Evolutionary conservation across 2,329 filamentous ascomycete species (phyloP).

Genomic region (Purpureocillium lavendulum): DNA sequence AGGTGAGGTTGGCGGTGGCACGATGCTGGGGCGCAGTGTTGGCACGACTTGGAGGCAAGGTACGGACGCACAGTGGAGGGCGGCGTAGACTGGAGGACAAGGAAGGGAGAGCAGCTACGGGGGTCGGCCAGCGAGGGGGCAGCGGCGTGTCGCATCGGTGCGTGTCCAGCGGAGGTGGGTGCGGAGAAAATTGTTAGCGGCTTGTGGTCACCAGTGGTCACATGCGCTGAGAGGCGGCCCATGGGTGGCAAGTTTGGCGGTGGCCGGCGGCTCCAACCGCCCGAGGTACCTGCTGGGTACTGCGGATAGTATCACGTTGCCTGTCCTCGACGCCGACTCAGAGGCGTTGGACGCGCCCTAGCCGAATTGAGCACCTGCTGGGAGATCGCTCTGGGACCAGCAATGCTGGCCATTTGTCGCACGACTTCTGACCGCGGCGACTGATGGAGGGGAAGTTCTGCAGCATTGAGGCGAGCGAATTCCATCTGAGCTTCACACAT

Average conservation of each 20-base stretch:
- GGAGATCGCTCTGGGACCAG: too few species aligned
- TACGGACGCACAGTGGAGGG: too few species aligned
- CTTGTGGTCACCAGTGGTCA: background rate
- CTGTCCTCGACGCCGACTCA: too few species aligned
- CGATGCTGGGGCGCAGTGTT: too few species aligned
- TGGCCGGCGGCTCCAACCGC: background rate
- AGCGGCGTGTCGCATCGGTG: too few species aligned
- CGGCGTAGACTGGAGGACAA: background rate
- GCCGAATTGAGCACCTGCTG: background rate
- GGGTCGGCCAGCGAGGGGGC: too few species aligned
- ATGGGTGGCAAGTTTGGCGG: background rate
- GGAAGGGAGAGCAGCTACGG: background rate
- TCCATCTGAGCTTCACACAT: too few species aligned
- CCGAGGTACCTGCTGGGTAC: background rate
- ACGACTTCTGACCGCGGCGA: too few species aligned
- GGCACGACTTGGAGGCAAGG: too few species aligned
- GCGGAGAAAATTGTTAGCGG: constrained; percentile 4
- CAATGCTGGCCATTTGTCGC: too few species aligned
- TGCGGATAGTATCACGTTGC: background rate
- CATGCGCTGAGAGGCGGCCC: background rate
- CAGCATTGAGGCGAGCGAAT: too few species aligned
- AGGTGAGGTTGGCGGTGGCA: background rate
- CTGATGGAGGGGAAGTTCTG: too few species aligned
- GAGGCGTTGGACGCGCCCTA: background rate
- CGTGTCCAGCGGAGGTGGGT: constrained; percentile 2